These are phyloP conservation scores for Alternaria postmessia DNA, from an alignment of 2,329 filamentous ascomycete genomes.

Conservation along the genomic window DNA sequence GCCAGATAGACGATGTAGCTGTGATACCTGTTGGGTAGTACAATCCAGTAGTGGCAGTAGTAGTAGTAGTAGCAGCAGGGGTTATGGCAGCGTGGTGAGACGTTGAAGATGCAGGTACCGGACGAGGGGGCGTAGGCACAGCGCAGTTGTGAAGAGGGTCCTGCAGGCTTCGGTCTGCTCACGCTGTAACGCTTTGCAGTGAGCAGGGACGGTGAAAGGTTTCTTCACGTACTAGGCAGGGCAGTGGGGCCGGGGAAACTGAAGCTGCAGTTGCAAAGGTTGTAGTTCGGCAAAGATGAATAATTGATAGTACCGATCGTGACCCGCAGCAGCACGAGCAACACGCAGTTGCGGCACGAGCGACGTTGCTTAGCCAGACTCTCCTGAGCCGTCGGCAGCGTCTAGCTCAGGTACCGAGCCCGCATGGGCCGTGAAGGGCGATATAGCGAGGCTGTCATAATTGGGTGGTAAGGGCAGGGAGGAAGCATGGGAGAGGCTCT, in stretches of 20 bases:
- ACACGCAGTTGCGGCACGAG: slow-evolving; percentile 31
- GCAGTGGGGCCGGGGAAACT: slow-evolving; percentile 41
- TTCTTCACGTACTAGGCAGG: slow-evolving; percentile 38
- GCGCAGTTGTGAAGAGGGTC: slow-evolving; percentile 27
- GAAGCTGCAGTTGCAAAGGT: slow-evolving; percentile 39
- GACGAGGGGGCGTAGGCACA: slow-evolving; percentile 31
- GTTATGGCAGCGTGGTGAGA: slow-evolving; percentile 41
- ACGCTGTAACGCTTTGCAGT: slow-evolving; percentile 25
- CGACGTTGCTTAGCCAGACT: slow-evolving; percentile 32
- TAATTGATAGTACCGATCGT: slow-evolving; percentile 44
- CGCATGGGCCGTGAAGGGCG: slow-evolving; percentile 39
- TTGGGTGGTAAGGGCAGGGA: slow-evolving; percentile 43
- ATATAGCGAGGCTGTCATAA: slow-evolving; percentile 45
- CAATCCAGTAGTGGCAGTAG: slow-evolving; percentile 33
- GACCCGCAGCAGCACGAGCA: slow-evolving; percentile 29
- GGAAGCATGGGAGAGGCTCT: slow-evolving; percentile 35
- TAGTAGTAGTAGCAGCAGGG: slow-evolving; percentile 31
- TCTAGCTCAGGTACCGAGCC: slow-evolving; percentile 44
- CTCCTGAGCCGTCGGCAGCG: slow-evolving; percentile 30
- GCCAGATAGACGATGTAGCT: slow-evolving; percentile 33
- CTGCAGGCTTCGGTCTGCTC: slow-evolving; percentile 30
- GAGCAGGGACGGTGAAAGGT: slow-evolving; percentile 34
- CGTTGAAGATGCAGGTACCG: slow-evolving; percentile 45
- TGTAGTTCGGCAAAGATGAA: slow-evolving; percentile 38
- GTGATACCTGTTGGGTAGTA: slow-evolving; percentile 38